A percentile compares a stretch with the other conserved stretches of the same genome.
Conservation (phyloP, 352 stramenopile species). For the Phytophthora brassicae region DNA sequence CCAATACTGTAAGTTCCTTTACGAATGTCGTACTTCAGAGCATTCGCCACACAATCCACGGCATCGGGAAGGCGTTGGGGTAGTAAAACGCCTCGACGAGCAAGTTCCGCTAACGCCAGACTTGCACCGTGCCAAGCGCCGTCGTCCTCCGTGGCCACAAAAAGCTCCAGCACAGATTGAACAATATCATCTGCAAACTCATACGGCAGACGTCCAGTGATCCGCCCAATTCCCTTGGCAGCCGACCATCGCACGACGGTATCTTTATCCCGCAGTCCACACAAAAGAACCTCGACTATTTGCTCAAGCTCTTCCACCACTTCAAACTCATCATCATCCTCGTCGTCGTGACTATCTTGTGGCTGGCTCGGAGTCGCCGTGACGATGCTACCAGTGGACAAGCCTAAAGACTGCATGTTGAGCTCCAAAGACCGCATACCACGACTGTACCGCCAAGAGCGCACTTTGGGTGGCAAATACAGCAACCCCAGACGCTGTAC, state of each 20-base stretch:
- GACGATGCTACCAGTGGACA: conserved; percentile 16
- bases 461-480: conserved; percentile 94
- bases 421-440: conserved; percentile 92
- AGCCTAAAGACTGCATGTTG: conserved; percentile 78
- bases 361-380: not conserved
- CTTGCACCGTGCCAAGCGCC: conserved; percentile 97
- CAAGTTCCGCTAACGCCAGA: conserved; percentile 95
- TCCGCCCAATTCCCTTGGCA: conserved; percentile 97
- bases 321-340: conserved; percentile 54
- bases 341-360: conserved; percentile 20
- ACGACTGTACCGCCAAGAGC: conserved; percentile 95
- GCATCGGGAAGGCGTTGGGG: conserved; percentile 91
- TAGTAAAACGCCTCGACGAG: conserved; percentile 94
- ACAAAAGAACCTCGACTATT: conserved; percentile 92
- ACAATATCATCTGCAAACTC: conserved; percentile 97
- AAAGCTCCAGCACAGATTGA: conserved; percentile 94
- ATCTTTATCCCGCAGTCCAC: conserved; percentile 91
- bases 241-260: conserved; percentile 99
- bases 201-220: conserved; percentile 94
- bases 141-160: conserved; percentile 92
- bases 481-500: conserved; percentile 94
- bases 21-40: conserved; percentile 95
- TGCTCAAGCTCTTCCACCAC: conserved; percentile 97
- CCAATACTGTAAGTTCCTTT: conserved; percentile 95
- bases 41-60: conserved; percentile 91